These are phyloP conservation scores for Yarrowia sp. DNA, from an alignment of 805 yeast species.

Conservation along the genomic window DNA sequence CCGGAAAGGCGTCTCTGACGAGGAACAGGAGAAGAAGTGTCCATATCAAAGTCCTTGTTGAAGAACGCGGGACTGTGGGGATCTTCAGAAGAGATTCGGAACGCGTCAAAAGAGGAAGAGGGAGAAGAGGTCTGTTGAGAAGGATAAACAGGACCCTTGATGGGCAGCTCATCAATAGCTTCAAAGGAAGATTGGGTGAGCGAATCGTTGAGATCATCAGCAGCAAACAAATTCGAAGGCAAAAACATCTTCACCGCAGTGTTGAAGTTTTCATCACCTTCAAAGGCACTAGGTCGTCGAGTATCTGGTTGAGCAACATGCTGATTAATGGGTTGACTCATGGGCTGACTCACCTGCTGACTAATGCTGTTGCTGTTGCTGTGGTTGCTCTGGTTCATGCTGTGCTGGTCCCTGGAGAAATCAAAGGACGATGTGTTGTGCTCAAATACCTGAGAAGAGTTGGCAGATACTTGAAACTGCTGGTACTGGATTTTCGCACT, in stretches of 20 bases:
- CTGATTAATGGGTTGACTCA: no score
- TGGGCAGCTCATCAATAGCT: constrained; percentile 16
- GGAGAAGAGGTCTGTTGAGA: background rate
- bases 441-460: background rate
- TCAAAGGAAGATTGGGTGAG: constrained; percentile 28
- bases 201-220: constrained; percentile 34
- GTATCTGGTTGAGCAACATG: background rate
- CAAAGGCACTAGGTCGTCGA: background rate
- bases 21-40: background rate
- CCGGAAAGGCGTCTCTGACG: constrained; percentile 2
- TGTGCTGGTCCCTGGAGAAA: background rate
- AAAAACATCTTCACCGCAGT: constrained; percentile 42
- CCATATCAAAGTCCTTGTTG: background rate
- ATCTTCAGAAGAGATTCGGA: background rate
- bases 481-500: constrained; percentile 27
- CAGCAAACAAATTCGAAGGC: constrained; percentile 41
- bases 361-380: no score
- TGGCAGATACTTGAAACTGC: constrained; percentile 25
- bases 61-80: constrained; percentile 1
- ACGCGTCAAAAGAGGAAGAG: constrained; percentile 11
- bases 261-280: constrained; percentile 36
- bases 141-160: constrained; percentile 3
- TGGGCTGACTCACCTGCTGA: no score
- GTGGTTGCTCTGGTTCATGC: no score
- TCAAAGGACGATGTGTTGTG: background rate